Evolutionary conservation across 2,329 filamentous ascomycete species (phyloP), one percentile per base, ranked within the genome.

Genomic region (Pseudopyrenochaeta lycopersici): DNA sequence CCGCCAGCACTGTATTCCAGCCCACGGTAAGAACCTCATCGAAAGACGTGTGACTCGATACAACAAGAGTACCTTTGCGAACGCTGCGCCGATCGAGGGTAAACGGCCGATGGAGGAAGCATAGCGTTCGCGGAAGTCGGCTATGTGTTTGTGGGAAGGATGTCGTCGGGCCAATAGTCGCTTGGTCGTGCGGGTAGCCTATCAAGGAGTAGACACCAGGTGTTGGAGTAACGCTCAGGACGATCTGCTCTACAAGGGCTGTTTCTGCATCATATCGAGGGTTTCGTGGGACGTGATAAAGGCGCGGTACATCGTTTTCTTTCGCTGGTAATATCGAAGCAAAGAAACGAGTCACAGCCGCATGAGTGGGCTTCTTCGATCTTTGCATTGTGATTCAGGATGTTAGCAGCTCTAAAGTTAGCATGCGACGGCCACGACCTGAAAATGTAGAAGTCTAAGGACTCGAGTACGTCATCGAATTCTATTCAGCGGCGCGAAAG

Each of bases 11-110:
- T 3, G 60, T 47, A 38, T 78, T 78, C 67, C 70, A 77, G 7
- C 75, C 76, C 6, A 76, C 71, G 2, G 76, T 77, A 32, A 78
- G 55, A 10, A 72, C 50, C 50, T 77, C 74, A 39, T 78, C 75
- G 39, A 78, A 77, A 6, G 68, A 67, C 7, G 64, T 70, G 38
- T 78, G 75, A 54, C 69, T 74, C 7, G 74, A 65, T 9, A 77
- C 58, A 11, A 76, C 67, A 32, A 74, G 60, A 1, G 65, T 63
- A 17, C 64, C 65, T 44, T 54, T 61, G 38, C 64, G 63, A 27
- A 74, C 58, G 23, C 60, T 62, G 15, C 62, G 59, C 12, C 69
- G 63, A 36, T 71, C 66, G 35, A 75, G 70, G 3, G 55, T 56
- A 53, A 70, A 74, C 5, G 72, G 72, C 11, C 69, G 64, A 30